Evolutionary conservation across 257 asterid genomes (phyloP).

Genomic region (Paraleonurus japonicus): DNA sequence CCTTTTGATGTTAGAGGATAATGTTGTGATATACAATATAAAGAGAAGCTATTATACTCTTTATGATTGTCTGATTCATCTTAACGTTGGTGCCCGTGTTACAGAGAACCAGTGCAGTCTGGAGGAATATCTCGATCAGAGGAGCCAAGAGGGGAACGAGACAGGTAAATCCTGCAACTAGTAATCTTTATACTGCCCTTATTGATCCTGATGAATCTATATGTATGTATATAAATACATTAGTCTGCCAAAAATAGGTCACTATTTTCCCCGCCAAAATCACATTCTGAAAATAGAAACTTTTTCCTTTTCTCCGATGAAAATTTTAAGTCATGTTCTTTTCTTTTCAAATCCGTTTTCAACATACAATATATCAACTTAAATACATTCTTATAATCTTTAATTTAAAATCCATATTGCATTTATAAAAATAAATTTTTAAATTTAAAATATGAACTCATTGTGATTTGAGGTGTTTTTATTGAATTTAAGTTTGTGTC

Average conservation of each 20-base stretch:
- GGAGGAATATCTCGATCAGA: conserved; percentile 85
- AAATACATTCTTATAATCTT: too few species aligned
- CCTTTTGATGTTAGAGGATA: background rate
- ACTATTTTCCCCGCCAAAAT: background rate
- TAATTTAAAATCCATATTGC: too few species aligned
- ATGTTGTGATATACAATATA: background rate
- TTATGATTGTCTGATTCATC: background rate
- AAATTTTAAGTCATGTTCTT: too few species aligned
- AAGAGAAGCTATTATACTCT: background rate
- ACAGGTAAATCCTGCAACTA: conserved; percentile 42
- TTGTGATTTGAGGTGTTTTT: too few species aligned
- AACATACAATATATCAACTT: too few species aligned
- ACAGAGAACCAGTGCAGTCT: conserved; percentile 75
- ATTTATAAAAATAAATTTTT: too few species aligned
- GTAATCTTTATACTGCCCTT: background rate
- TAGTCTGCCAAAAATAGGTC: too few species aligned
- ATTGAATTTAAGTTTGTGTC: too few species aligned
- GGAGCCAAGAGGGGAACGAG: conserved; percentile 87
- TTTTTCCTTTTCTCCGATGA: background rate
- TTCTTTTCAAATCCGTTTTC: too few species aligned
- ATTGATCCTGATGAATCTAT: background rate
- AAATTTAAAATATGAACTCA: too few species aligned
- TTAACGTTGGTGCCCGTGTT: conserved; percentile 10
- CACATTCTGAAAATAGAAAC: background rate
- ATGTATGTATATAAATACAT: too few species aligned